A percentile compares a stretch with the other conserved stretches of the same genome.
Conservation (phyloP, 2,329 filamentous ascomycete genomes). For the Diplodia sapinea region DNA sequence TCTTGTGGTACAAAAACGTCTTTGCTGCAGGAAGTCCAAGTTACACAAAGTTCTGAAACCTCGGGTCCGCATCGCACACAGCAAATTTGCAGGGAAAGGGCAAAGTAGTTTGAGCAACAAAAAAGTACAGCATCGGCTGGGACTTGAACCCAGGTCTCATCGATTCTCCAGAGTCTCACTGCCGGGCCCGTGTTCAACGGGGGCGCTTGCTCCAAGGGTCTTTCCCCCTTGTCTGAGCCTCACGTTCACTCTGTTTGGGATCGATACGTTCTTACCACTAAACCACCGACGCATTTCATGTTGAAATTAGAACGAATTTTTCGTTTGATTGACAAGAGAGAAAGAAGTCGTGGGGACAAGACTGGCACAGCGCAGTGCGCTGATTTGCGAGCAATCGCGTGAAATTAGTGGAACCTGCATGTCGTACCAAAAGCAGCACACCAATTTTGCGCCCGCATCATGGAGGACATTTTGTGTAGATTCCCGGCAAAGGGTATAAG, state of each 20-base stretch:
- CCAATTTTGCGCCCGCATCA: too few relatives aligned
- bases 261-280: background rate
- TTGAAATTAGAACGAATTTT: too few relatives aligned
- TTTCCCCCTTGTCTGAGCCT: background rate
- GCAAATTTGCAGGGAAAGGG: background rate
- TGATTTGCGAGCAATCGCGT: too few relatives aligned
- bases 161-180: background rate
- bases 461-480: too few relatives aligned
- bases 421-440: too few relatives aligned
- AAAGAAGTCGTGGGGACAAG: too few relatives aligned
- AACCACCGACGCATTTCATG: background rate
- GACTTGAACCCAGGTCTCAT: background rate
- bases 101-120: background rate
- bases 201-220: background rate
- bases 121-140: background rate
- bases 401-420: too few relatives aligned
- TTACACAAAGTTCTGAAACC: background rate
- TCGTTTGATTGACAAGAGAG: too few relatives aligned
- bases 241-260: background rate
- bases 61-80: background rate
- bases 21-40: background rate
- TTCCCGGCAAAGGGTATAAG: too few relatives aligned
- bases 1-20: too few relatives aligned
- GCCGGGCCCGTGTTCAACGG: background rate
- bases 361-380: too few relatives aligned